Conservation (phyloP, 1,139 yeast species). For the Nadsonia starkeyi-henricii region DNA sequence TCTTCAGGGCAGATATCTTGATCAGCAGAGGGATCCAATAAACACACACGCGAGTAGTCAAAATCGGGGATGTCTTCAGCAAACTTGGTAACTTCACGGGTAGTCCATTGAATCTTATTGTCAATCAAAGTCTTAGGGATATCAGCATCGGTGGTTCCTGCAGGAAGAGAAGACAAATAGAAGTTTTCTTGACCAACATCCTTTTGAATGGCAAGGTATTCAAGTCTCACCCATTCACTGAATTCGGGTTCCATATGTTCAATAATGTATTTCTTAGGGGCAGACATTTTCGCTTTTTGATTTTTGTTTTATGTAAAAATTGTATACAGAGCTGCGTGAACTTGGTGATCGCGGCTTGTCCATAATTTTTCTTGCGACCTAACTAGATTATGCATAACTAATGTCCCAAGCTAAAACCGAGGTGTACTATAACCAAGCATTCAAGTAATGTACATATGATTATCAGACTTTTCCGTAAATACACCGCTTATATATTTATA, state of each 20-base stretch:
- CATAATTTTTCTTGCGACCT: too few relatives aligned
- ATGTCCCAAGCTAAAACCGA: too few relatives aligned
- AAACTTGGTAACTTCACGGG: conserved; percentile 47
- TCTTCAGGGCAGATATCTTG: conserved; percentile 64
- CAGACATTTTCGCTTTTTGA: conserved; percentile 4
- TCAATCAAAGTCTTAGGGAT: conserved; percentile 43
- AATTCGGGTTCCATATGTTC: conserved; percentile 98
- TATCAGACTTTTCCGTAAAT: too few relatives aligned
- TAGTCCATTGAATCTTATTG: conserved; percentile 72
- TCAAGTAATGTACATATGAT: too few relatives aligned
- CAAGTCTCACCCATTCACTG: conserved; percentile 89
- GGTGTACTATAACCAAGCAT: too few relatives aligned
- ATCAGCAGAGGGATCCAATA: conserved; percentile 79
- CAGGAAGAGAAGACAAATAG: conserved; percentile 64
- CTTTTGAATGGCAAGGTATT: conserved; percentile 65
- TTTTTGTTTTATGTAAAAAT: too few relatives aligned
- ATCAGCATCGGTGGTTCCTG: conserved; percentile 28
- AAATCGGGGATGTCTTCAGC: conserved; percentile 27
- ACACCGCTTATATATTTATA: too few relatives aligned
- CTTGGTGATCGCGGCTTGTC: too few relatives aligned
- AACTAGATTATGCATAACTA: too few relatives aligned
- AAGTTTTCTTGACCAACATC: conserved; percentile 74
- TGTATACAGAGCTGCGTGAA: too few relatives aligned
- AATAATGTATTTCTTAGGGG: conserved; percentile 51
- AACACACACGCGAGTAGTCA: conserved; percentile 47